A percentile compares a stretch with the other conserved stretches of the same genome.
Evolutionary conservation across 1,284 basidiomycete genomes (phyloP).

Genomic region (Rugiboletus extremiorientalis): DNA sequence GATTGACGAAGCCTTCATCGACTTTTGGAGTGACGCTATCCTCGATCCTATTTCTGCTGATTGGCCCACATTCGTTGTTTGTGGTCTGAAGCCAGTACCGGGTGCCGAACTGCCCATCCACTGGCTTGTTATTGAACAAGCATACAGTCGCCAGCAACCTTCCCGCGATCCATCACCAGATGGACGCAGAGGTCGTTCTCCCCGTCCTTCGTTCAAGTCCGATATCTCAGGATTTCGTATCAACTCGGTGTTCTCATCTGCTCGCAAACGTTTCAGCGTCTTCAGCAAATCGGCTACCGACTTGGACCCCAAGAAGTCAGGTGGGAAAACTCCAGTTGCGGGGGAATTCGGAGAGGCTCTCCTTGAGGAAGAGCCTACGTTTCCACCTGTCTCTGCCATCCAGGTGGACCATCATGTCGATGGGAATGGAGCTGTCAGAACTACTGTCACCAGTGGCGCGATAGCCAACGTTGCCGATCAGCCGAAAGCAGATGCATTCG

Average conservation of each 20-base stretch:
- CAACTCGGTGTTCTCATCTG: slow-evolving; percentile 43
- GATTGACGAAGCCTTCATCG: slow-evolving; percentile 74
- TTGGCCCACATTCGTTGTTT: slow-evolving; percentile 69
- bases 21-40: slow-evolving; percentile 73
- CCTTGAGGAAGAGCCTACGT: slow-evolving; percentile 43
- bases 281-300: slow-evolving; percentile 40
- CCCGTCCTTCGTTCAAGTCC: slow-evolving; percentile 49
- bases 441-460: slow-evolving; percentile 3
- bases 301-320: slow-evolving; percentile 33
- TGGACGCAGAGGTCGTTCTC: slow-evolving; percentile 40
- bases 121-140: slow-evolving; percentile 68
- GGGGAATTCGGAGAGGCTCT: slow-evolving; percentile 69
- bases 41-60: slow-evolving; percentile 58
- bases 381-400: slow-evolving; percentile 3
- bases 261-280: slow-evolving; percentile 59
- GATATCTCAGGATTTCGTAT: slow-evolving; percentile 39
- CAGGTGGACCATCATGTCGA: slow-evolving; percentile 13
- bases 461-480: slow-evolving; percentile 11
- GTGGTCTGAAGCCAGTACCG: slow-evolving; percentile 50
- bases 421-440: slow-evolving; percentile 11
- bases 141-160: slow-evolving; percentile 36
- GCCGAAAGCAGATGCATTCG: slow-evolving; percentile 2
- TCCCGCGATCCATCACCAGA: slow-evolving; percentile 27
- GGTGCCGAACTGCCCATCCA: slow-evolving; percentile 34
- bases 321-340: slow-evolving; percentile 40